phyloP scores from a whole-genome alignment of 192 early-diverging fungal species.

The Phlyctochytrium bullatum region DNA sequence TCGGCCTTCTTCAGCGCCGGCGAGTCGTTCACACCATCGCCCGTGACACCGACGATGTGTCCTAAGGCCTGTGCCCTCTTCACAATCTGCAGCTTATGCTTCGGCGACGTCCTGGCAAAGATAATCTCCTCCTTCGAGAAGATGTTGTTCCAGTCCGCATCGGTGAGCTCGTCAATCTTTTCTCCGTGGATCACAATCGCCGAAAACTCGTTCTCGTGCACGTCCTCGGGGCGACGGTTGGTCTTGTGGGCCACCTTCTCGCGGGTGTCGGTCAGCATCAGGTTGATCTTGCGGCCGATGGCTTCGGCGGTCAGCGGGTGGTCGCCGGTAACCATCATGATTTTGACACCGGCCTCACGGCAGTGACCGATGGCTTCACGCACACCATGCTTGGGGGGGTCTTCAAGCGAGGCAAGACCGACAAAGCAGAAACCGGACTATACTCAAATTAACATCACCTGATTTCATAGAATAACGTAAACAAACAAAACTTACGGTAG shows the following conservation, averaged over 20 bases:
- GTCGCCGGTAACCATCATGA: constrained; percentile 99
- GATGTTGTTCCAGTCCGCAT: constrained; percentile 88
- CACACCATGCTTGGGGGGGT: constrained; percentile 98
- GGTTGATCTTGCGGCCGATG: constrained; percentile 94
- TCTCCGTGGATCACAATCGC: constrained; percentile 95
- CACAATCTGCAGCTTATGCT: constrained; percentile 97
- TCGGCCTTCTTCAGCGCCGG: constrained; percentile 96
- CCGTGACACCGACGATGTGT: constrained; percentile 98
- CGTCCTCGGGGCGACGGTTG: constrained; percentile 50
- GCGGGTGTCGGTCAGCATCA: constrained; percentile 87
- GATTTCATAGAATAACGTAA: constrained; percentile 14
- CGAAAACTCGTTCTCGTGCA: constrained; percentile 78
- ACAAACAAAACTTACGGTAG: constrained; percentile 42
- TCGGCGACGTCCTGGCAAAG: constrained; percentile 94
- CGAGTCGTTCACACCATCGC: constrained; percentile 96
- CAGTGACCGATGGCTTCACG: constrained; percentile 95
- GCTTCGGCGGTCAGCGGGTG: constrained; percentile 93
- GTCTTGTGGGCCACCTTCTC: constrained; percentile 70
- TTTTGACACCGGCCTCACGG: constrained; percentile 88
- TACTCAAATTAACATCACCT: background rate
- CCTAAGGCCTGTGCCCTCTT: constrained; percentile 84
- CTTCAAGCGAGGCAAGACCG: constrained; percentile 86
- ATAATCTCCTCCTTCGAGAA: constrained; percentile 94
- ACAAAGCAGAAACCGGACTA: constrained; percentile 67
- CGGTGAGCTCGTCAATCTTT: constrained; percentile 73